These are phyloP conservation scores for Pyricularia sp. DNA, from an alignment of 2,329 filamentous ascomycete species.

Conservation along the genomic window DNA sequence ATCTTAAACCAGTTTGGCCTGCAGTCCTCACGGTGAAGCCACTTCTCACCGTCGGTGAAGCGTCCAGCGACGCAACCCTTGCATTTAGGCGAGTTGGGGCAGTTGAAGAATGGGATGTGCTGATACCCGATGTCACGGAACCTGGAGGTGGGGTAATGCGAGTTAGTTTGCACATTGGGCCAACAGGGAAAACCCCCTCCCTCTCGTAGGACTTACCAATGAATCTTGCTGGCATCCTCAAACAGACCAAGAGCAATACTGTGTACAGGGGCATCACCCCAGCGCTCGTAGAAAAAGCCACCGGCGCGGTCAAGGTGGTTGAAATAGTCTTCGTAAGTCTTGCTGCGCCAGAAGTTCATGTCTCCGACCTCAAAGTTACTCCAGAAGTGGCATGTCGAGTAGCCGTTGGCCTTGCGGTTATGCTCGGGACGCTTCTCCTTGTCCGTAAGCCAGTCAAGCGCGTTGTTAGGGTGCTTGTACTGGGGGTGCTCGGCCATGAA, in stretches of 20 bases:
- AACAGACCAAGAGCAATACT: slow-evolving; percentile 88
- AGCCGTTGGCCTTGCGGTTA: slow-evolving; percentile 75
- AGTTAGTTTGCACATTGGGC: too few relatives aligned
- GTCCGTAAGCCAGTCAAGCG: slow-evolving; percentile 81
- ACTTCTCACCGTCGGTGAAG: slow-evolving; percentile 81
- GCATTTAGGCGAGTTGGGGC: slow-evolving; percentile 92
- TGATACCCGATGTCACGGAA: slow-evolving; percentile 99
- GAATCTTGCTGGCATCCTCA: slow-evolving; percentile 81
- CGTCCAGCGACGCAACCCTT: slow-evolving; percentile 76
- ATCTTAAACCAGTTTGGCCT: slow-evolving; percentile 96
- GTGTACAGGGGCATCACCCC: slow-evolving; percentile 96
- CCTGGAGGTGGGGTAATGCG: slow-evolving; percentile 40
- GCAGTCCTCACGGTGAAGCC: slow-evolving; percentile 85
- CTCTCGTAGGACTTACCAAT: slow-evolving; percentile 60
- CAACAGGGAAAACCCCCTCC: background rate
- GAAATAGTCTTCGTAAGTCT: slow-evolving; percentile 91
- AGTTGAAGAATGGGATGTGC: slow-evolving; percentile 98
- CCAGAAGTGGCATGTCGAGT: slow-evolving; percentile 99
- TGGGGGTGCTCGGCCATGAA: slow-evolving; percentile 80
- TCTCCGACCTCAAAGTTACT: slow-evolving; percentile 97
- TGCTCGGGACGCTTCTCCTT: slow-evolving; percentile 66
- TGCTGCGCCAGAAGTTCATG: slow-evolving; percentile 84
- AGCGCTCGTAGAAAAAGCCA: slow-evolving; percentile 97
- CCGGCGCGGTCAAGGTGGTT: slow-evolving; percentile 88
- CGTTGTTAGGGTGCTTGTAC: slow-evolving; percentile 74